These are phyloP conservation scores for Meyerozyma sp. DNA, from an alignment of 1,139 yeast species.

Conservation along the genomic window DNA sequence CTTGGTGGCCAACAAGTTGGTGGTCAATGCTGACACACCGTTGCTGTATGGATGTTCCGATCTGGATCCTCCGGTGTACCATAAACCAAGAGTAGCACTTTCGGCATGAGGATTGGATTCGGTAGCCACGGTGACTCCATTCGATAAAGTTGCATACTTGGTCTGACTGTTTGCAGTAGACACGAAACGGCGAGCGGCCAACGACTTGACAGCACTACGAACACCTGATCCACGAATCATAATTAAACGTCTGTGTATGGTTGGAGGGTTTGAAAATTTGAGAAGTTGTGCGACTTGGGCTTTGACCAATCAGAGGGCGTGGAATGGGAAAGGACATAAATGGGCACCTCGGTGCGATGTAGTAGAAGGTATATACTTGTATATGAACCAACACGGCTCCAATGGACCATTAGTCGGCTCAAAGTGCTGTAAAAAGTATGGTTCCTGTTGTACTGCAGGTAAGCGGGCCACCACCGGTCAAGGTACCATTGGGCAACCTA, in stretches of 20 bases:
- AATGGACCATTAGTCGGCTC: too few relatives aligned
- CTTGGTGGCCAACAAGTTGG: constrained; percentile 43
- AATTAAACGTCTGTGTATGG: constrained; percentile 2
- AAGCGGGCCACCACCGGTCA: neutral
- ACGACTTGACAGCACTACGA: constrained; percentile 25
- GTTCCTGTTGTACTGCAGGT: neutral
- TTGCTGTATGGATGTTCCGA: constrained; percentile 74
- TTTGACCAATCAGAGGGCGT: constrained; percentile 1
- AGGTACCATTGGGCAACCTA: too few relatives aligned
- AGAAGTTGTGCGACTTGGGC: neutral
- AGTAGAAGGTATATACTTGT: too few relatives aligned
- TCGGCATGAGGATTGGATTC: constrained; percentile 54
- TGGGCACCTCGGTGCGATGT: too few relatives aligned
- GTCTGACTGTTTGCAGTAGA: constrained; percentile 58
- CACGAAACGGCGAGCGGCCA: constrained; percentile 48
- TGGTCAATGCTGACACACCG: constrained; percentile 67
- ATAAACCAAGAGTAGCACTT: constrained; percentile 62
- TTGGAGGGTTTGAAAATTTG: neutral
- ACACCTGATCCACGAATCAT: constrained; percentile 38
- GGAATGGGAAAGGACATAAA: neutral
- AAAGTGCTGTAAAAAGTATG: neutral
- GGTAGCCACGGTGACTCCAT: constrained; percentile 70
- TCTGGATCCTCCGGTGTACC: constrained; percentile 72
- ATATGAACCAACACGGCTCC: too few relatives aligned
- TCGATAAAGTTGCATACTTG: constrained; percentile 63